Conservation (phyloP, 2,329 filamentous ascomycete genomes). For the Dothistroma septosporum region DNA sequence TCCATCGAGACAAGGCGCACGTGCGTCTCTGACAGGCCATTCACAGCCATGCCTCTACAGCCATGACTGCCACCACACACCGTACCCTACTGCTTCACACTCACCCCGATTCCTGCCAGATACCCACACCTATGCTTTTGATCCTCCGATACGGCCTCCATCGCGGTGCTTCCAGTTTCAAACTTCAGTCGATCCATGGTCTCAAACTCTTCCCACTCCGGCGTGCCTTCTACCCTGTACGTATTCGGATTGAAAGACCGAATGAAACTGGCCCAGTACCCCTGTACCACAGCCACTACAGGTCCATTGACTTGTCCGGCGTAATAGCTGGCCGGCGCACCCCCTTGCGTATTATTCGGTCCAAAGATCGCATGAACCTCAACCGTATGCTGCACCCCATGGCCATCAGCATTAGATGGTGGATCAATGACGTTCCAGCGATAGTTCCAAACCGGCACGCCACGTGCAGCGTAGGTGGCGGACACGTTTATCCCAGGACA, state of each 20-base stretch:
- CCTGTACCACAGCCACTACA: conserved; percentile 60
- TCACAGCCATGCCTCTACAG: too few species aligned
- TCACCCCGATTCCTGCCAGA: conserved; percentile 47
- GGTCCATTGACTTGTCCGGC: conserved; percentile 50
- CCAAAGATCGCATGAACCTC: conserved; percentile 67
- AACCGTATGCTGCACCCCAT: conserved; percentile 63
- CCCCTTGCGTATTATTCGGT: conserved; percentile 50
- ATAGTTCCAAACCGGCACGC: conserved; percentile 60
- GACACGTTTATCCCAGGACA: conserved; percentile 59
- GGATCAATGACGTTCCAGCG: conserved; percentile 65
- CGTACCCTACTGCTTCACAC: conserved; percentile 43
- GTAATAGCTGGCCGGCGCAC: conserved; percentile 54
- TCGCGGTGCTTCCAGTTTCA: conserved; percentile 37
- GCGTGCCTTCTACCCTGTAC: conserved; percentile 44
- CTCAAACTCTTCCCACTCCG: conserved; percentile 51
- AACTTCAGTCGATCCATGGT: conserved; percentile 36
- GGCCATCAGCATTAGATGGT: conserved; percentile 40
- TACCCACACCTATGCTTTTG: conserved; percentile 48
- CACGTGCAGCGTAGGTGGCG: conserved; percentile 38
- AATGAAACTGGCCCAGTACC: conserved; percentile 73
- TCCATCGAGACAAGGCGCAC: not conserved
- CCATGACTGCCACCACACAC: not conserved
- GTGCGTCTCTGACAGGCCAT: too few species aligned
- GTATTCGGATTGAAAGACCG: conserved; percentile 62
- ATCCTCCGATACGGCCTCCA: conserved; percentile 37